A percentile compares a stretch with the other conserved stretches of the same genome.
These are phyloP conservation scores for Rhodotorula sp. DNA, from an alignment of 1,284 basidiomycete genomes.

Conservation along the genomic window DNA sequence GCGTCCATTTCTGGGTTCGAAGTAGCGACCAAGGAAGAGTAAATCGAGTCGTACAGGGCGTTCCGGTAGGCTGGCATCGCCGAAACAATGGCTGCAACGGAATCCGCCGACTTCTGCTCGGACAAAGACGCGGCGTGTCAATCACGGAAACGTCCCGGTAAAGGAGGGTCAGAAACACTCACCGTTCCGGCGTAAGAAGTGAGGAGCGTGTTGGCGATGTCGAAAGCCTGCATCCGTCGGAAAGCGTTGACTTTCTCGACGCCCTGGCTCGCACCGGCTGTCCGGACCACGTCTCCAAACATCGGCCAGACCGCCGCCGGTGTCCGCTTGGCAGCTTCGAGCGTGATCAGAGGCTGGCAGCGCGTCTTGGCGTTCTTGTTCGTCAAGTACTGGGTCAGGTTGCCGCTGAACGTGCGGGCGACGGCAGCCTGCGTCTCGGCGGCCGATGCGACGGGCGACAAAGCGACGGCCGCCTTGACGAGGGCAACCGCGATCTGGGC, in stretches of 20 bases:
- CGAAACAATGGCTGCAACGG: constrained; percentile 51
- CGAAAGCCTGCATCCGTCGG: constrained; percentile 69
- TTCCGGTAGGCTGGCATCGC: constrained; percentile 60
- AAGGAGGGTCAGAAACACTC: not conserved
- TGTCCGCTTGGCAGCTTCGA: constrained; percentile 27
- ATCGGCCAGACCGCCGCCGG: constrained; percentile 32
- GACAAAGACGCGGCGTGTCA: too few species aligned
- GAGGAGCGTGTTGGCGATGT: constrained; percentile 67
- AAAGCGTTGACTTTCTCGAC: constrained; percentile 59
- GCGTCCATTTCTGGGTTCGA: constrained; percentile 57
- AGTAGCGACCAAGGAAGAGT: constrained; percentile 54
- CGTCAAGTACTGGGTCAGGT: constrained; percentile 34
- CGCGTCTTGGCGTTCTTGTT: constrained; percentile 41
- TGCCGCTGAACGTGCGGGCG: constrained; percentile 19
- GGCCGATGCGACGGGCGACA: constrained; percentile 11
- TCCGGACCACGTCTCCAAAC: constrained; percentile 20
- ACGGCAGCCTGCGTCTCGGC: constrained; percentile 14
- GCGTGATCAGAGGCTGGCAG: constrained; percentile 35
- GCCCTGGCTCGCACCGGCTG: constrained; percentile 14
- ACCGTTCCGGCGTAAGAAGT: constrained; percentile 40
- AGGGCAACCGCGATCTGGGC: constrained; percentile 35
- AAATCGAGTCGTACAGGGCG: constrained; percentile 58
- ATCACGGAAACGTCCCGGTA: too few species aligned
- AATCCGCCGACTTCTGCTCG: constrained; percentile 45
- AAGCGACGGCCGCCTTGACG: constrained; percentile 32